Evolutionary conservation across 768 basidiomycete genomes (phyloP).

Genomic region (Auricularia cornea): DNA sequence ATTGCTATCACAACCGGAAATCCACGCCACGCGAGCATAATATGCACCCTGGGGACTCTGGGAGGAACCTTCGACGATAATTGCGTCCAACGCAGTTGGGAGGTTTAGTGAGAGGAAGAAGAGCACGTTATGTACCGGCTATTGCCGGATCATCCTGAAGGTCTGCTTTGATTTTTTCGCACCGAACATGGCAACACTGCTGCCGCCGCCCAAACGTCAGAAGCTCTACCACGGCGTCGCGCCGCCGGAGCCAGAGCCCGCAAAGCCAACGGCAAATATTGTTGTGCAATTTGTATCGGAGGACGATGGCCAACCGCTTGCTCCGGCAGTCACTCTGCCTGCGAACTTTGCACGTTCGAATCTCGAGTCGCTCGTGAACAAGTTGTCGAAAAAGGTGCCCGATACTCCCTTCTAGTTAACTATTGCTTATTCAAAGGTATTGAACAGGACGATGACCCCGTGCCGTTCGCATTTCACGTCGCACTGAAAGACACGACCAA

Average conservation of each 20-base stretch:
- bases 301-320: slow-evolving; percentile 71
- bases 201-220: slow-evolving; percentile 84
- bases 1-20: too few relatives aligned
- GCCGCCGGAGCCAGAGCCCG: slow-evolving; percentile 47
- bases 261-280: slow-evolving; percentile 49
- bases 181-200: slow-evolving; percentile 62
- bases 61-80: too few relatives aligned
- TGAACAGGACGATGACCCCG: slow-evolving; percentile 70
- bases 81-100: too few relatives aligned
- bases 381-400: slow-evolving; percentile 64
- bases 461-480: slow-evolving; percentile 89
- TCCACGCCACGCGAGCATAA: too few relatives aligned
- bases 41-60: too few relatives aligned
- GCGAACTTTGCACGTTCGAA: slow-evolving; percentile 79
- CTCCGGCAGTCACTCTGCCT: slow-evolving; percentile 83
- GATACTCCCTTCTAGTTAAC: too few relatives aligned
- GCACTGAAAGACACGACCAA: slow-evolving; percentile 52
- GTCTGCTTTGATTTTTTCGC: too few relatives aligned
- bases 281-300: slow-evolving; percentile 91
- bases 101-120: too few relatives aligned
- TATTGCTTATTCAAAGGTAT: too few relatives aligned
- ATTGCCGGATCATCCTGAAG: too few relatives aligned
- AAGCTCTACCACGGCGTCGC: slow-evolving; percentile 73
- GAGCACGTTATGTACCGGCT: too few relatives aligned
- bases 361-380: slow-evolving; percentile 84